Percentiles rank a stretch among this genome's conserved stretches.
Evolutionary conservation across 2,329 filamentous ascomycete genomes (phyloP).

Genomic region (Diplodia scrobiculata): DNA sequence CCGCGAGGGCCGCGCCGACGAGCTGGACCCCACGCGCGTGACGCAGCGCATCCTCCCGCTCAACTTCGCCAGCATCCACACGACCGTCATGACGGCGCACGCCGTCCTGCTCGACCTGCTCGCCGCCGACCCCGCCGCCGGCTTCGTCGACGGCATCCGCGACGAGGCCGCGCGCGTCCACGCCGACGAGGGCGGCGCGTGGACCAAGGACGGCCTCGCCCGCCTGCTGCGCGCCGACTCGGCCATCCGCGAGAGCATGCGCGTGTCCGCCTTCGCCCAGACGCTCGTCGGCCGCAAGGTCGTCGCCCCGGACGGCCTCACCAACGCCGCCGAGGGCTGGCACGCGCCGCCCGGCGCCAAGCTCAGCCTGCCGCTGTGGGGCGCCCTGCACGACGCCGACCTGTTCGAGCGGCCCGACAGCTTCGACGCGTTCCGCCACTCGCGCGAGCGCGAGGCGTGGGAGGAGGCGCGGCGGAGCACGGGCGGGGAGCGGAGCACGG

Average conservation of each 20-base stretch:
- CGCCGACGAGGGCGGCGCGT: constrained; percentile 8
- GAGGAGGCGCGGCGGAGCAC: neutral
- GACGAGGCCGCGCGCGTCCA: constrained; percentile 2
- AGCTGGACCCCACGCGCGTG: constrained; percentile 54
- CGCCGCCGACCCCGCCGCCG: constrained; percentile 33
- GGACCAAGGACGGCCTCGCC: constrained; percentile 35
- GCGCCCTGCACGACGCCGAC: constrained; percentile 43
- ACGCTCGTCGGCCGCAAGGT: constrained; percentile 36
- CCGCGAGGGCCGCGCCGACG: constrained; percentile 48
- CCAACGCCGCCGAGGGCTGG: constrained; percentile 34
- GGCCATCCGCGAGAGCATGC: constrained; percentile 40
- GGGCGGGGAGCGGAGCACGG: neutral
- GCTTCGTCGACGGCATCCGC: constrained; percentile 27
- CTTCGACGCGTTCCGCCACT: constrained; percentile 42
- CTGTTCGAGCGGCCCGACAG: constrained; percentile 36
- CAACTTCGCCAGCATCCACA: constrained; percentile 63
- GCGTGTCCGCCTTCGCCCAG: constrained; percentile 35
- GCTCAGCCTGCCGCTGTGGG: constrained; percentile 28
- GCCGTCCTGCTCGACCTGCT: constrained; percentile 35
- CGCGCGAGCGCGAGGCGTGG: constrained; percentile 32
- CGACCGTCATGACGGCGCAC: constrained; percentile 57
- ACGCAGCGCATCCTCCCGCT: constrained; percentile 58
- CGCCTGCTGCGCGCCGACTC: constrained; percentile 37
- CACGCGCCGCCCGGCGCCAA: constrained; percentile 34
- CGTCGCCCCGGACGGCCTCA: constrained; percentile 35